Percentiles rank a stretch among this genome's conserved stretches.
Evolutionary conservation across 2,329 filamentous ascomycete species (phyloP).

Genomic region (Zalaria obscura): DNA sequence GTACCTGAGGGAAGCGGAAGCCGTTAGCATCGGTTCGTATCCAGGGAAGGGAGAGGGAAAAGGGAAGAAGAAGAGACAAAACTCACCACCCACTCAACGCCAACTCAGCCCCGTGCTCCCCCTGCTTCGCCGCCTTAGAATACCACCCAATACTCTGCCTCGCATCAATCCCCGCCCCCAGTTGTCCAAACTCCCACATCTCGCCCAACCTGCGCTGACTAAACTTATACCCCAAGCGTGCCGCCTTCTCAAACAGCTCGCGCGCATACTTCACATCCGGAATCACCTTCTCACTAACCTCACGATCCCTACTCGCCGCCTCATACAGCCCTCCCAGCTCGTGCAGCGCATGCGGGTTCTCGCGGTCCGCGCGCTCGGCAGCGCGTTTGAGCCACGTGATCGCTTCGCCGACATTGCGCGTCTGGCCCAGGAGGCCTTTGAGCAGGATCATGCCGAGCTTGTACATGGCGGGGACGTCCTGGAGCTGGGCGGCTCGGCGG

Average conservation of each 20-base stretch:
- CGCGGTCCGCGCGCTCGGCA: slow-evolving; percentile 70
- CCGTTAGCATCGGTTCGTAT: background rate
- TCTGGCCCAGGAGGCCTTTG: slow-evolving; percentile 85
- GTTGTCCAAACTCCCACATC: slow-evolving; percentile 75
- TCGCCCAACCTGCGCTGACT: slow-evolving; percentile 82
- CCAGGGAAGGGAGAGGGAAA: too few species aligned
- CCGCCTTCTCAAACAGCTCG: slow-evolving; percentile 72
- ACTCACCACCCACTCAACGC: slow-evolving; percentile 30
- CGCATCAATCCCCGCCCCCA: slow-evolving; percentile 72
- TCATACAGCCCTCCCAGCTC: slow-evolving; percentile 59
- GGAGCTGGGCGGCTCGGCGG: slow-evolving; percentile 76
- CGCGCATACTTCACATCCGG: slow-evolving; percentile 71
- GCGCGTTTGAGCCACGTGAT: slow-evolving; percentile 88
- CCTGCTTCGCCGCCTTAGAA: slow-evolving; percentile 75
- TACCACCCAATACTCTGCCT: slow-evolving; percentile 88
- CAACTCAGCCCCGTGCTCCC: slow-evolving; percentile 81
- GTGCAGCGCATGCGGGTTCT: slow-evolving; percentile 91
- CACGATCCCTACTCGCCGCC: slow-evolving; percentile 40
- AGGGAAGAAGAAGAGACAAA: background rate
- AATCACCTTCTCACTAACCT: slow-evolving; percentile 54
- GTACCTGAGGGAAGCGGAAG: slow-evolving; percentile 50
- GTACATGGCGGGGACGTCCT: slow-evolving; percentile 91
- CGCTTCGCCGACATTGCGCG: slow-evolving; percentile 68
- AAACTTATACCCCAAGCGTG: slow-evolving; percentile 84
- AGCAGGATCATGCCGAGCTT: slow-evolving; percentile 94